A percentile compares a stretch with the other conserved stretches of the same genome.
Conservation (phyloP, 768 basidiomycete species). For the Galerina sulciceps region DNA sequence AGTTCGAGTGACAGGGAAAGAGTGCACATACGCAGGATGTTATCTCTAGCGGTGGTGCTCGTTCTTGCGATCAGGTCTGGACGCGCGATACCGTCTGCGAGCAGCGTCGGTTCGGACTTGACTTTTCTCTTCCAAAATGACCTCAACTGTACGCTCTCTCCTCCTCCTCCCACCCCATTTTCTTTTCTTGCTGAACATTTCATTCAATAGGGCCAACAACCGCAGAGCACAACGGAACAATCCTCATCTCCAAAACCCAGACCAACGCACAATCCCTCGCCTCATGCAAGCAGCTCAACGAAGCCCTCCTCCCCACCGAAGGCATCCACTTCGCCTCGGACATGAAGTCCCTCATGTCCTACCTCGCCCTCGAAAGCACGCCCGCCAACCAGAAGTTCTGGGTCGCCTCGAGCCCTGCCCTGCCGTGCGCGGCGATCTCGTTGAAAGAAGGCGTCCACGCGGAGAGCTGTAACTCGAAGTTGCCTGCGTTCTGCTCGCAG, state of each 20-base stretch:
- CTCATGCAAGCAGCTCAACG: slow-evolving; percentile 24
- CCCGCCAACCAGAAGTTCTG: slow-evolving; percentile 19
- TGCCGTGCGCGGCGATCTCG: slow-evolving; percentile 20
- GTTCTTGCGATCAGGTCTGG: background rate
- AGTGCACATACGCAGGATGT: background rate
- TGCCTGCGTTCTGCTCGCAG: slow-evolving; percentile 32
- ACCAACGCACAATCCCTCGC: slow-evolving; percentile 18
- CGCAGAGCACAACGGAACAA: slow-evolving; percentile 20
- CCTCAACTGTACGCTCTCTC: slow-evolving; percentile 34
- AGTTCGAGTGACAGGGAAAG: background rate
- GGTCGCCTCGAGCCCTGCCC: slow-evolving; percentile 17
- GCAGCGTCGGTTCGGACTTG: slow-evolving; percentile 25
- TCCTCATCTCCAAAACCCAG: slow-evolving; percentile 15
- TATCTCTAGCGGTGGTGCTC: background rate
- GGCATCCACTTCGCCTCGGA: slow-evolving; percentile 25
- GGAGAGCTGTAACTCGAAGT: slow-evolving; percentile 19
- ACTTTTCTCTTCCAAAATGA: slow-evolving; percentile 37
- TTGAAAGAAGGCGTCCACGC: slow-evolving; percentile 13
- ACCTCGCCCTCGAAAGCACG: slow-evolving; percentile 12
- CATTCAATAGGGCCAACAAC: slow-evolving; percentile 24
- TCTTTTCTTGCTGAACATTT: background rate
- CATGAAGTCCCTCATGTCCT: slow-evolving; percentile 17
- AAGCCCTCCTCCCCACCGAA: slow-evolving; percentile 20
- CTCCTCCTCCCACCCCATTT: too few relatives aligned
- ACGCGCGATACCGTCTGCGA: slow-evolving; percentile 12